phyloP scores from a whole-genome alignment of 306 rosid species.

The Luffa acutangula region DNA sequence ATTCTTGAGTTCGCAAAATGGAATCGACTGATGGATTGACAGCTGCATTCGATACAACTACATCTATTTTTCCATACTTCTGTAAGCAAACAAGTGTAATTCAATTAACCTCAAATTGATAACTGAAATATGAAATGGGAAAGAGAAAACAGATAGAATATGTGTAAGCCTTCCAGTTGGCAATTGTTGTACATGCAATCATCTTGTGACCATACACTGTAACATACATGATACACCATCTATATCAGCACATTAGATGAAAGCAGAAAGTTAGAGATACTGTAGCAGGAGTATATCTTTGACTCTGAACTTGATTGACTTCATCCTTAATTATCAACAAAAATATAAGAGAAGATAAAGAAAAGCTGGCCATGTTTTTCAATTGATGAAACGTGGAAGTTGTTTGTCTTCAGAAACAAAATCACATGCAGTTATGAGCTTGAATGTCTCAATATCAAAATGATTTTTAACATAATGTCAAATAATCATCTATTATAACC shows the following conservation, averaged over 20 bases:
- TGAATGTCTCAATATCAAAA: neutral
- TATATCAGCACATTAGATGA: neutral
- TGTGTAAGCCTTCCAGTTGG: neutral
- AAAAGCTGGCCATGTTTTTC: neutral
- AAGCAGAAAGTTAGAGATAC: neutral
- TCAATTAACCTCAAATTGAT: constrained; percentile 3
- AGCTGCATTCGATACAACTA: constrained; percentile 91
- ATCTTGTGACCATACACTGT: neutral
- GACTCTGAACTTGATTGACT: neutral
- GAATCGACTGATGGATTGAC: constrained; percentile 68
- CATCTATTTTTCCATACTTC: constrained; percentile 86
- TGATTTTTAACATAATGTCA: neutral
- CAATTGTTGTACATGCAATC: neutral
- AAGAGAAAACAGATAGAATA: neutral
- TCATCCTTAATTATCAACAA: neutral
- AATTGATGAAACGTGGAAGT: neutral
- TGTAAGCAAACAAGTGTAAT: constrained; percentile 28
- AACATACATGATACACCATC: neutral
- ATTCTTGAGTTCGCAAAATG: constrained; percentile 53
- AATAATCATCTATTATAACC: neutral
- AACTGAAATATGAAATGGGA: neutral
- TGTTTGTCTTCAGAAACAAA: neutral
- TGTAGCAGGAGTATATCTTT: neutral
- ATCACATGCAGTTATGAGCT: neutral
- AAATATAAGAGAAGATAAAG: neutral